Conservation (phyloP, 2,329 filamentous ascomycete genomes). For the Cladosporium austrohemisphaericum region DNA sequence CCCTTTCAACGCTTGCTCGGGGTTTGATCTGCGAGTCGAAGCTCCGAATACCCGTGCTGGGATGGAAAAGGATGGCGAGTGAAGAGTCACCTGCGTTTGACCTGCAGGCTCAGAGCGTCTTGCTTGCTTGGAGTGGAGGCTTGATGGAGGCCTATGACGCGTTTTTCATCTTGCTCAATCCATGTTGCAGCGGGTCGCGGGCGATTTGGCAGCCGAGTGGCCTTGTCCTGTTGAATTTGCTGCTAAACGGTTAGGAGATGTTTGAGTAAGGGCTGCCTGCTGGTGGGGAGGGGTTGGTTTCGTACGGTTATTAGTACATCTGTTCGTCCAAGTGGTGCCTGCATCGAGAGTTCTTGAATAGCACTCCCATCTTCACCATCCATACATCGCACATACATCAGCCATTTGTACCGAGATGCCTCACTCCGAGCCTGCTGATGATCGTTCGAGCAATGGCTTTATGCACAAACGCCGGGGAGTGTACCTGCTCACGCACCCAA, state of each 20-base stretch:
- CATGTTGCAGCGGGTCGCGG: neutral
- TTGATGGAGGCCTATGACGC: neutral
- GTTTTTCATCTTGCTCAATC: neutral
- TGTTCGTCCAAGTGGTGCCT: too few relatives aligned
- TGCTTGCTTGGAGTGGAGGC: neutral
- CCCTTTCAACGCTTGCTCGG: too few relatives aligned
- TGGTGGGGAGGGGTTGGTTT: too few relatives aligned
- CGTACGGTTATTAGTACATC: too few relatives aligned
- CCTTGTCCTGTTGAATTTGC: too few relatives aligned
- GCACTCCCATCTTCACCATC: neutral
- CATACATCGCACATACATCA: neutral
- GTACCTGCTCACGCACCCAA: slow-evolving; percentile 7
- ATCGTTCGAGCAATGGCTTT: neutral
- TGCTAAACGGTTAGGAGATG: too few relatives aligned
- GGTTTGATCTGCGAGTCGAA: too few relatives aligned
- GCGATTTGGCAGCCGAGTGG: neutral
- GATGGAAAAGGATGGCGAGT: too few relatives aligned
- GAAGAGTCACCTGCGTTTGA: too few relatives aligned
- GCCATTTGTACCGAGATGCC: neutral
- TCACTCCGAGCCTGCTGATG: neutral
- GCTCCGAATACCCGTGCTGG: neutral
- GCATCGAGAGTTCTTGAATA: neutral
- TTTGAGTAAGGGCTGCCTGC: too few relatives aligned
- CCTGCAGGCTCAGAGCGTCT: too few relatives aligned
- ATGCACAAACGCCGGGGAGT: slow-evolving; percentile 1